Evolutionary conservation across 805 yeast genomes (phyloP), one percentile per base, ranked within the genome.

Genomic region (Wickerhamomyces kurtzmanii): DNA sequence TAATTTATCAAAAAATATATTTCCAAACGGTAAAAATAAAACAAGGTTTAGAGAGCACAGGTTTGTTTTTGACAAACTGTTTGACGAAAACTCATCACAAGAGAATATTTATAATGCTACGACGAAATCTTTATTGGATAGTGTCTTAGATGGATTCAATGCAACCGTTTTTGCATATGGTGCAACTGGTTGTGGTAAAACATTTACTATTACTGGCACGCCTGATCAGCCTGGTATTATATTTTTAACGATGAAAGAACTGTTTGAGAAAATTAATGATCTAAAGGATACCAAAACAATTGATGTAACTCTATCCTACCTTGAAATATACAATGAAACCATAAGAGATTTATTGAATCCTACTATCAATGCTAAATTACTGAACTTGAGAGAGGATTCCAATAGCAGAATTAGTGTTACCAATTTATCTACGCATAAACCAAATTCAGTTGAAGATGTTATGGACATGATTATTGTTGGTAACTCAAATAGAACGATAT

Each of bases 141-240:
- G 77, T 22, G 75, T 85, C 0, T 50, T 87, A 23, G 91, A 82
- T 36, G 97, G 96, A 1, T 83, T 61, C 53, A 86, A 89, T 49
- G 78, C 94, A 5, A 85, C 96, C 0, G 84, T 87, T 0, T 87
- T 87, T 59, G 96, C 97, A 1, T 87, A 87, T 49, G 97, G 97
- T 1, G 94, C 97, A 17, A 87, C 97, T 0, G 97, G 97, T 0
- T 87, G 96, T 52, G 97, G 97, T n/a, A 87, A 87, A 48, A 87
- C 96, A 0, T 85, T 80, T 49, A 87, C 97, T 0, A 81, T 87
- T 18, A 70, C 79, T 47, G 96, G 96, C 0, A 68, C 76, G 0
- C 65, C 74, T 0, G 68, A 68, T 3, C 55, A 67, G 15, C 95
- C 94, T 0, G 96, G 95, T 0, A 69, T 87, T 10, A 79, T 85